Conservation (phyloP, 202 grass and related monocot genomes). For the Bolboschoenoplectus hybrid region DNA sequence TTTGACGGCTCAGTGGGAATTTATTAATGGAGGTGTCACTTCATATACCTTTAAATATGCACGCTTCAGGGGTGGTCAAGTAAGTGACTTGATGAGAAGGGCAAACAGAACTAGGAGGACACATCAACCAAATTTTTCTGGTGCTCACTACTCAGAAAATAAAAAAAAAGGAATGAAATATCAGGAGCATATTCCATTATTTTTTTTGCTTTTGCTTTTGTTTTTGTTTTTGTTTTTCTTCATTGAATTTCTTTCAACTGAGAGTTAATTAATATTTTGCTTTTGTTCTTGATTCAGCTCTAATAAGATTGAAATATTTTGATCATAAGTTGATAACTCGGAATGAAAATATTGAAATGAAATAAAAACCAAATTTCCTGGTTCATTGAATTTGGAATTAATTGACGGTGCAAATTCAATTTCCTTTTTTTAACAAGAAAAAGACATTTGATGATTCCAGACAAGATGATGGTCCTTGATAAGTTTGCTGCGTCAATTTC, state of each 20-base stretch:
- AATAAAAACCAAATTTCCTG: neutral
- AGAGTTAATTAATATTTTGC: neutral
- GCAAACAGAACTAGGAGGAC: neutral
- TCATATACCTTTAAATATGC: constrained; percentile 9
- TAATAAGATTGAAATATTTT: neutral
- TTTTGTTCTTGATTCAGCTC: neutral
- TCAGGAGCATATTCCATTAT: neutral
- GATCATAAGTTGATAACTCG: neutral
- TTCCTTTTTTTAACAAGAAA: neutral
- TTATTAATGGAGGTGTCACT: constrained; percentile 27
- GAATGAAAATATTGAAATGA: neutral
- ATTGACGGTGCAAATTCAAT: constrained; percentile 1
- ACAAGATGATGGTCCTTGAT: constrained; percentile 5
- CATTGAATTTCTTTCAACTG: neutral
- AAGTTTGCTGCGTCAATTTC: neutral
- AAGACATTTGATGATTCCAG: constrained; percentile 21
- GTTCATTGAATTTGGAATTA: neutral
- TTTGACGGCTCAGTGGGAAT: constrained; percentile 33
- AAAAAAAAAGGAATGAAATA: neutral
- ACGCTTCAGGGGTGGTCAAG: neutral
- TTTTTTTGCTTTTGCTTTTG: too few relatives aligned
- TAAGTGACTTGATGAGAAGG: constrained; percentile 16
- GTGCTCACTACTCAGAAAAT: neutral
- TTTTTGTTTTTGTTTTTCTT: neutral
- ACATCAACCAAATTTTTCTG: constrained; percentile 11